Evolutionary conservation across 163 green algal species (phyloP), one percentile per base, ranked within the genome.

Genomic region (Scenedesmus sp.): DNA sequence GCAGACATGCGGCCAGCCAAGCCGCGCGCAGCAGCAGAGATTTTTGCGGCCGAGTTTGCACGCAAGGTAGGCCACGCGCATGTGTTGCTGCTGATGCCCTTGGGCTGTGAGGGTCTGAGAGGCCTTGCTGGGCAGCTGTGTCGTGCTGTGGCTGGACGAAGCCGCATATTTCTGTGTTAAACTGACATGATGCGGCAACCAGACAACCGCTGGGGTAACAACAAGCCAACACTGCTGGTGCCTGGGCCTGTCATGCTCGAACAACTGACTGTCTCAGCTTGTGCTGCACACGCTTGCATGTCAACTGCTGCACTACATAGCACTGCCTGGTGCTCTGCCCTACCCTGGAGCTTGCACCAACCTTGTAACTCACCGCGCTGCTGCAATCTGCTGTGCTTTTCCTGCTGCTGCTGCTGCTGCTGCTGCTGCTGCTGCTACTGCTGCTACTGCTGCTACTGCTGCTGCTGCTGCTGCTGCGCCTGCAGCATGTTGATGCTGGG

Each of bases 21-120:
- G 54, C 87, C 87, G 13, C 87, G 87, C n/a, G 13, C 57, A 46
- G 87, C 87, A 66, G 87, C 87, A 79, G 74, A 91, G 10, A 86
- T 91, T 4, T 87, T 82, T 86, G 87, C 87, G 67, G 87, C 74
- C 13, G 87, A 91, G 46, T 20, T 91, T 12, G 23, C 57, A 1
- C 74, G 76, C 57, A 81, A 86, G 87, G 87, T 91, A 76, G 57
- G 83, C 52, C 34, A 84, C 6, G 23, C n/a, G 23, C 73, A 55
- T 54, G 26, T 82, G 20, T 7, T 55, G 73, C 12, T n/a, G 7
- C 9, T 64, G 59, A 64, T 64, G 59, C 8, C 59, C 34, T 46
- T 46, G 34, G 34, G 34, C 34, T 46, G 34, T 46, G 34, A 46
- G 34, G 34, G 34, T 46, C 34, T 46, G 34, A 46, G 34, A 46